Evolutionary conservation across 495 filamentous ascomycete genomes (phyloP).

Genomic region (Astrothelium subdiscretum): DNA sequence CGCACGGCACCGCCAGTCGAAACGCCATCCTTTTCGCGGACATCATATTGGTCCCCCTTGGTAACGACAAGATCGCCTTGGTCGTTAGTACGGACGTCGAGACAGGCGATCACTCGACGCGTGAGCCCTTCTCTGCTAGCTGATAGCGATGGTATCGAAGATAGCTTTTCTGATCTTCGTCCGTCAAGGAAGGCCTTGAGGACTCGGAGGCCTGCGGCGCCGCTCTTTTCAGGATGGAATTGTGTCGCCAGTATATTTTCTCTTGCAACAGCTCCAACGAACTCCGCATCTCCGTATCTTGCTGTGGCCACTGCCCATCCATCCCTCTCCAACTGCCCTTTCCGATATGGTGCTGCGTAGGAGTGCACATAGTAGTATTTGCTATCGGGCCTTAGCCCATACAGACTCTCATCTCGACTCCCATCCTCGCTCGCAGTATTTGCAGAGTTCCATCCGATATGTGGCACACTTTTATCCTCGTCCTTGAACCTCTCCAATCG

Average conservation of each 20-base stretch:
- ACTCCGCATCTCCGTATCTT: conserved; percentile 77
- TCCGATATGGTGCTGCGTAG: conserved; percentile 68
- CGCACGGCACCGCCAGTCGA: conserved; percentile 61
- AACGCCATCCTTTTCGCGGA: conserved; percentile 69
- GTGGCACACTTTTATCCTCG: conserved; percentile 73
- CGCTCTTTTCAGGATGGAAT: conserved; percentile 97
- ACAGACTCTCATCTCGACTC: conserved; percentile 45
- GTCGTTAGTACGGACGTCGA: conserved; percentile 96
- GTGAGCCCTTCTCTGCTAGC: conserved; percentile 56
- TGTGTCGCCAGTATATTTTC: conserved; percentile 83
- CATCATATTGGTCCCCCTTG: conserved; percentile 97
- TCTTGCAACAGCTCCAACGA: conserved; percentile 79
- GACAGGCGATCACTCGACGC: conserved; percentile 80
- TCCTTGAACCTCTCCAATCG: conserved; percentile 66
- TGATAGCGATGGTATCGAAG: conserved; percentile 16
- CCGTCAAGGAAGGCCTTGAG: conserved; percentile 76
- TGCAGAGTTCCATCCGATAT: conserved; percentile 97
- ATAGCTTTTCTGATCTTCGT: conserved; percentile 36
- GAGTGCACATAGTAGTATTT: conserved; percentile 99
- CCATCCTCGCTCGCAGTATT: conserved; percentile 38
- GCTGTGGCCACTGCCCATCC: conserved; percentile 87
- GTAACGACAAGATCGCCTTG: conserved; percentile 91
- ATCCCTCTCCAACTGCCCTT: conserved; percentile 57
- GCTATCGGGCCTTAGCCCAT: conserved; percentile 62
- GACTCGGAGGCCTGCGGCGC: conserved; percentile 71